These are phyloP conservation scores for Claviceps pusilla DNA, from an alignment of 2,329 filamentous ascomycete genomes.

Conservation along the genomic window DNA sequence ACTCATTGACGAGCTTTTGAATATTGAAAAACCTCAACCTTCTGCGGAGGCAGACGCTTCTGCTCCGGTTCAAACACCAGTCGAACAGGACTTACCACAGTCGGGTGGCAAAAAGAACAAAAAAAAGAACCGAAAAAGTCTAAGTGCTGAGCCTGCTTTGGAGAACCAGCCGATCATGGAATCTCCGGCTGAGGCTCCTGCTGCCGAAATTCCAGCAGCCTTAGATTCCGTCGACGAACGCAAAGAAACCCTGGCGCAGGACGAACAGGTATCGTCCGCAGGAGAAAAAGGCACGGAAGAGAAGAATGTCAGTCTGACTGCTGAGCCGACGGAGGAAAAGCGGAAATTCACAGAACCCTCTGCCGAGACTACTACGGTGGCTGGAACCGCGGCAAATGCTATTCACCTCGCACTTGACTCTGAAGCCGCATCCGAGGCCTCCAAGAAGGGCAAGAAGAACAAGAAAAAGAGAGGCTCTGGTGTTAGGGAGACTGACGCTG, in stretches of 20 bases:
- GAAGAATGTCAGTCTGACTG: constrained; percentile 2
- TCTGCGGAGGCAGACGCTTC: not conserved
- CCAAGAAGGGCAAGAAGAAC: constrained; percentile 6
- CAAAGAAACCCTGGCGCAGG: not conserved
- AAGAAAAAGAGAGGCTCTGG: constrained; percentile 9
- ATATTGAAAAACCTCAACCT: not conserved
- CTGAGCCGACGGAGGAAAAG: not conserved
- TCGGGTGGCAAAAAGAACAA: constrained; percentile 7
- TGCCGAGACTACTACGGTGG: not conserved
- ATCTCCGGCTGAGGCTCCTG: not conserved
- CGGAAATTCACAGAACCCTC: not conserved
- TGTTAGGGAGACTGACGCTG: constrained; percentile 1
- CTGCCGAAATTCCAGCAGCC: not conserved
- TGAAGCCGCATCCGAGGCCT: constrained; percentile 2
- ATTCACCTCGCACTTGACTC: not conserved
- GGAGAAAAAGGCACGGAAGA: constrained; percentile 8
- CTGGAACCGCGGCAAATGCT: not conserved
- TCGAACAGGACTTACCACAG: constrained; percentile 2
- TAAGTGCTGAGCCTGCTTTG: not conserved
- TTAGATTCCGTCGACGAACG: not conserved
- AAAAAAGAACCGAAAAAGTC: constrained; percentile 7
- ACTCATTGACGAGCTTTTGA: constrained; percentile 2
- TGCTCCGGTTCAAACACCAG: not conserved
- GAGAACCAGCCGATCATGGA: not conserved
- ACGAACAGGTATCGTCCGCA: constrained; percentile 1